Base-by-base conservation (phyloP, 78 protist species). In the Anaeramoeba flamelloides region DNA sequence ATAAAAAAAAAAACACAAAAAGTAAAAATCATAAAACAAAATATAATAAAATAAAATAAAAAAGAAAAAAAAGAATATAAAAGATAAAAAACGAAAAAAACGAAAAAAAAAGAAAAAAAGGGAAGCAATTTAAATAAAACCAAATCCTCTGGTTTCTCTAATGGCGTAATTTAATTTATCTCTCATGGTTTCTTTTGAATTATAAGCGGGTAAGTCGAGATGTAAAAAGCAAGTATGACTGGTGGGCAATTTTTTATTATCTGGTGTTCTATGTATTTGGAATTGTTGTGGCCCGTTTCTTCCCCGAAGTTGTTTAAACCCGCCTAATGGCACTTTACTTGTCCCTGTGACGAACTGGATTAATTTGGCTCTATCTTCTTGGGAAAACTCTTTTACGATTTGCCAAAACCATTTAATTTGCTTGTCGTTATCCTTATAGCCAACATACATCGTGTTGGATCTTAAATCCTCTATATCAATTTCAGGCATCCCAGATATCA, bases 331-430 rank as follows among this genome's bases (percentile, higher is more conserved):
- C 78, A 85, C 83, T 32, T 69, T 40, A 31, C 86, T 79, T 33
- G 80, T 82, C 3, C 88, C 88, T 36, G 85, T 81, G 76, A 81
- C 88, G 40, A 86, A 86, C 77, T 36, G 84, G 33, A 81, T 12
- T 38, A 86, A 79, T 22, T 53, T 34, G 36, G 79, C 84, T 26
- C 26, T 31, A 41, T 86, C 88, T 75, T 81, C 88, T 69, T 79
- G 84, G 26, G 1, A 39, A 39, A 86, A 1, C 76, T 41, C 69
- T 75, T 38, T 40, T 33, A 81, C 40, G n/a, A 39, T 65, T 38
- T 40, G 30, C 88, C 88, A 86, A 80, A 81, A 82, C 85, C 81
- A 86, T 22, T 1, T 39, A 36, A 83, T 39, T 26, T 17, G 1
- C 31, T 2, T 33, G 12, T 22, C 0, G 77, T 30, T 17, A 2